These are phyloP conservation scores for Pythium monospermum DNA, from an alignment of 352 stramenopile species.

Conservation along the genomic window DNA sequence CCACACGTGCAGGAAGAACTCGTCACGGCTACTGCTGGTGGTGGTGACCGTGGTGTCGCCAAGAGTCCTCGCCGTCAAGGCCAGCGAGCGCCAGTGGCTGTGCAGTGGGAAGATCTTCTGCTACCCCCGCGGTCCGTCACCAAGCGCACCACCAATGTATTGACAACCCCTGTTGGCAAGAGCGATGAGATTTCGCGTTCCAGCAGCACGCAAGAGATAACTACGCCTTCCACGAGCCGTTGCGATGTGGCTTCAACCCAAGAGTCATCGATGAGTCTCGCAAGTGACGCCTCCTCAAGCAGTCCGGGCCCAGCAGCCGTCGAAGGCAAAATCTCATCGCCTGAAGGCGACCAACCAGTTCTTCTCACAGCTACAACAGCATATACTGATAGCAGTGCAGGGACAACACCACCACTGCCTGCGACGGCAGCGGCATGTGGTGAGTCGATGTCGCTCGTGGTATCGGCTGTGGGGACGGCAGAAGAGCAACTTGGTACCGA, in stretches of 20 bases:
- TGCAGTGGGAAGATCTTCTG: slow-evolving; percentile 38
- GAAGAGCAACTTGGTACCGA: too few relatives aligned
- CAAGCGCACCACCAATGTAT: slow-evolving; percentile 1
- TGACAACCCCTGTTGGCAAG: background rate
- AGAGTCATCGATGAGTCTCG: background rate
- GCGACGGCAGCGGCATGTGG: too few relatives aligned
- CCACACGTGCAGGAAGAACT: background rate
- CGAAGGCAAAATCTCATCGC: background rate
- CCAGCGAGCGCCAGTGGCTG: background rate
- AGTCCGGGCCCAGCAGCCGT: background rate
- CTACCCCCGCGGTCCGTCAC: slow-evolving; percentile 25
- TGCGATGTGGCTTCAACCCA: too few relatives aligned
- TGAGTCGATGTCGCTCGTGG: too few relatives aligned
- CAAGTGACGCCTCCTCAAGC: background rate
- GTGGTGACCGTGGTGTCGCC: background rate
- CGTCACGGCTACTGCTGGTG: background rate
- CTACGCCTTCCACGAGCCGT: background rate
- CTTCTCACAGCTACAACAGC: background rate
- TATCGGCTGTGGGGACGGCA: too few relatives aligned
- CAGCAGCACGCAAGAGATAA: background rate
- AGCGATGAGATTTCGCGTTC: background rate
- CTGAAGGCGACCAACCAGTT: background rate
- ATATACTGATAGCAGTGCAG: background rate
- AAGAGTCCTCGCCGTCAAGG: background rate
- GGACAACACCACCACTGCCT: too few relatives aligned